phyloP scores from a whole-genome alignment of 2,329 filamentous ascomycete species.

The Phoma sp. region DNA sequence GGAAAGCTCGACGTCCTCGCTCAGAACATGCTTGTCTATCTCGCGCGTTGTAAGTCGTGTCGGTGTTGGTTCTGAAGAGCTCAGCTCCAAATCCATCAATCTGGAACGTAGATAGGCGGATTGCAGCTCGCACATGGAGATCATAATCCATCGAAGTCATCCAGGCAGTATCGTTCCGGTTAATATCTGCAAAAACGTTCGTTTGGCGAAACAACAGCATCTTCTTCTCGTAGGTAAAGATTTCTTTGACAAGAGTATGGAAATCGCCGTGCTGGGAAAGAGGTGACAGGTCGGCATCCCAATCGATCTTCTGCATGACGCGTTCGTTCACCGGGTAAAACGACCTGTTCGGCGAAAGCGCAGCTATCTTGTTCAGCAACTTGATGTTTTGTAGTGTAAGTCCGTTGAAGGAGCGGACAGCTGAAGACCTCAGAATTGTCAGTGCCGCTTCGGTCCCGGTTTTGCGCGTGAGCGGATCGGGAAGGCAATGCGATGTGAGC shows the following conservation, averaged over 20 bases:
- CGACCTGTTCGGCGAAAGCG: slow-evolving; percentile 42
- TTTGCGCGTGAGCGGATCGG: slow-evolving; percentile 55
- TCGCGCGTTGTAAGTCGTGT: slow-evolving; percentile 32
- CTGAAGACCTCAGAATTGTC: slow-evolving; percentile 56
- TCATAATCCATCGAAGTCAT: slow-evolving; percentile 13
- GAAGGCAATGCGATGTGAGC: slow-evolving; percentile 59
- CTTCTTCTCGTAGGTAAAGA: slow-evolving; percentile 34
- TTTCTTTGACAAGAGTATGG: slow-evolving; percentile 19
- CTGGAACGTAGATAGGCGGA: slow-evolving; percentile 39
- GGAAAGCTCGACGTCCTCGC: slow-evolving; percentile 19
- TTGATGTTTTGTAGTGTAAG: slow-evolving; percentile 36
- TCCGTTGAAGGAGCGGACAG: slow-evolving; percentile 55
- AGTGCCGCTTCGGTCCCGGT: slow-evolving; percentile 65
- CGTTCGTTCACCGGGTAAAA: slow-evolving; percentile 55
- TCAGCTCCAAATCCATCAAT: slow-evolving; percentile 44
- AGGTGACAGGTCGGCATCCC: slow-evolving; percentile 50
- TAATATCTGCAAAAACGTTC: slow-evolving; percentile 3
- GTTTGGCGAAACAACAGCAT: slow-evolving; percentile 24
- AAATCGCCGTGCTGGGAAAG: slow-evolving; percentile 43
- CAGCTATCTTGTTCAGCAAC: slow-evolving; percentile 35
- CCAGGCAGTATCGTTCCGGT: not conserved
- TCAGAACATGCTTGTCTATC: slow-evolving; percentile 7
- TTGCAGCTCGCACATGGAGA: slow-evolving; percentile 37
- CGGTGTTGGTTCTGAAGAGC: slow-evolving; percentile 22
- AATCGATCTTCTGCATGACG: slow-evolving; percentile 54